Evolutionary conservation across 208 protist genomes (phyloP).

Genomic region (Trypanosoma caninum): DNA sequence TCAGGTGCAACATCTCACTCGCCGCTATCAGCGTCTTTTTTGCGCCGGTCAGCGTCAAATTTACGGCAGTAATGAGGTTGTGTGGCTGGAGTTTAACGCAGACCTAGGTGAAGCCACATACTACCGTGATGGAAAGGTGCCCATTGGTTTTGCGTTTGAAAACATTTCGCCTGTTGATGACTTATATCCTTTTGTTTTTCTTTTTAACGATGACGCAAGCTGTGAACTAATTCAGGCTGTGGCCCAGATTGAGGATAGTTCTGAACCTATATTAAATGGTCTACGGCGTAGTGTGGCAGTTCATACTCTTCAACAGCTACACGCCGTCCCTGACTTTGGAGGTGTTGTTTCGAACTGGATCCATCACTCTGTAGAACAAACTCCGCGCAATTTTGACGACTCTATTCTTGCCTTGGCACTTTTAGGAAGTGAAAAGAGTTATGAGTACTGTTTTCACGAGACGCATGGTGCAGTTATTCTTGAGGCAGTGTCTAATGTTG

Average conservation of each 20-base stretch:
- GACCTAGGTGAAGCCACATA: conserved; percentile 83
- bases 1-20: conserved; percentile 74
- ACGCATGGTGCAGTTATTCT: conserved; percentile 83
- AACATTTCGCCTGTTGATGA: conserved; percentile 70
- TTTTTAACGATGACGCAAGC: conserved; percentile 86
- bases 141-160: conserved; percentile 84
- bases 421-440: conserved; percentile 82
- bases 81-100: conserved; percentile 90
- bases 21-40: conserved; percentile 67
- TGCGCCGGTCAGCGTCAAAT: conserved; percentile 70
- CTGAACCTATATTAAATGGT: conserved; percentile 43
- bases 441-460: conserved; percentile 74
- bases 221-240: conserved; percentile 78
- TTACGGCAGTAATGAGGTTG: conserved; percentile 80
- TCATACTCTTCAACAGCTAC: conserved; percentile 75
- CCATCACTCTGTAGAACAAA: conserved; percentile 50
- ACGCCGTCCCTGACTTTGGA: conserved; percentile 60
- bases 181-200: conserved; percentile 84
- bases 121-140: conserved; percentile 81
- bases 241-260: conserved; percentile 41
- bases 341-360: conserved; percentile 64
- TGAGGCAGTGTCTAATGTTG: conserved; percentile 60
- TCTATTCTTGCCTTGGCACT: conserved; percentile 73
- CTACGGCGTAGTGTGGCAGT: conserved; percentile 69
- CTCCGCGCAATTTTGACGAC: conserved; percentile 62